A percentile compares a stretch with the other conserved stretches of the same genome.
Conservation (phyloP, 78 protist species). For the Dictyostelium discoideum region DNA sequence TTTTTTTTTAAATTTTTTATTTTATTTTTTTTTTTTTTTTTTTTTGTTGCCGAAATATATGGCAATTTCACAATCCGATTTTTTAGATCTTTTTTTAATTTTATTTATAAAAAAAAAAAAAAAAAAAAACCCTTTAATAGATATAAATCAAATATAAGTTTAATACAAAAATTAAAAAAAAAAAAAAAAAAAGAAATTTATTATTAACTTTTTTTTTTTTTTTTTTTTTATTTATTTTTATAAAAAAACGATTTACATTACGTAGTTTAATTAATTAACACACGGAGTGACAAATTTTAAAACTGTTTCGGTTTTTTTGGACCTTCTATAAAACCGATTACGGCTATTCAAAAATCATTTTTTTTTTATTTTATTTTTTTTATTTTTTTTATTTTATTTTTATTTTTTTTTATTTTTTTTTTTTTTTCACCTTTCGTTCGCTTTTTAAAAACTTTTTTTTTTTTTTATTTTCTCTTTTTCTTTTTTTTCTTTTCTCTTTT, state of each 20-base stretch:
- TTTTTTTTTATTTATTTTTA: too few relatives aligned
- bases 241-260: neutral
- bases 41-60: neutral
- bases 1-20: neutral
- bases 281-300: neutral
- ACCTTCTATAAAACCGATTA: neutral
- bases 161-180: too few relatives aligned
- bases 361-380: too few relatives aligned
- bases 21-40: neutral
- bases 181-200: too few relatives aligned
- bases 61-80: too few relatives aligned
- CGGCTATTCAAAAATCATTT: neutral
- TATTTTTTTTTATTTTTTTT: too few relatives aligned
- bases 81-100: too few relatives aligned
- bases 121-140: too few relatives aligned
- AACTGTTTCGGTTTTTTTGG: neutral
- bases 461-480: neutral
- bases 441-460: neutral
- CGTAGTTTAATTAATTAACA: neutral
- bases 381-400: too few relatives aligned
- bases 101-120: too few relatives aligned
- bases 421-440: neutral
- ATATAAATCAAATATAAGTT: too few relatives aligned
- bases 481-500: conserved; percentile 2
- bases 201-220: too few relatives aligned